Base-by-base conservation (phyloP, 345 rosid genomes). In the Populus pruinosa region DNA sequence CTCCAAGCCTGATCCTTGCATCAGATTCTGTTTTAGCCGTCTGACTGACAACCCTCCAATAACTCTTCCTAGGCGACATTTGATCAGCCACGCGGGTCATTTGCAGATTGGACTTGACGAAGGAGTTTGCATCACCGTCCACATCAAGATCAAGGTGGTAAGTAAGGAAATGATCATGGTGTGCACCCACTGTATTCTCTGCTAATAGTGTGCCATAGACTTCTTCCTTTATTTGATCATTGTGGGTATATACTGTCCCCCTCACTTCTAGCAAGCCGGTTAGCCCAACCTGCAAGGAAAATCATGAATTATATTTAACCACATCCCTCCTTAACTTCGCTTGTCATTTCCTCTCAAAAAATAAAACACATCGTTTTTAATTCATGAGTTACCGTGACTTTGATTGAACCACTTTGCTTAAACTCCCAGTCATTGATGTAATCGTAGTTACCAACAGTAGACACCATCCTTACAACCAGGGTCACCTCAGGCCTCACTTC, bases 111-210 rank as follows among this genome's bases (percentile, higher is more conserved):
- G 70, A 82, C 63, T 86, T 86, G 41, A 83, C 83, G 66, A 89
- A 82, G 3, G 91, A 88, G 75, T 89, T 89, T 0, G 65, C 20
- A 2, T 71, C 44, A 21, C 93, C 93, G 33, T 89, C 93, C 7
- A 89, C 71, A 41, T 89, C 91, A 17, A 89, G 80, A 77, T 89
- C 88, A 38, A 89, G 83, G 71, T 84, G 82, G 75, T 77, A 88
- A 21, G 84, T 83, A 21, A 89, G 61, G 82, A 82, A 89, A 73
- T 89, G 93, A 82, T 89, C 93, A 39, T 88, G 91, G 76, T 81
- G 36, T 1, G 71, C 67, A 8, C 85, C 89, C 5, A 90, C 76
- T 6, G 85, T 72, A 7, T 90, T 83, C 33, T 85, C 91, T 13
- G 90, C 89, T 23, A 87, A 64, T 36, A 87, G 66, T 7, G 89